A percentile compares a stretch with the other conserved stretches of the same genome.
These are phyloP conservation scores for Fusarium coffeatum DNA, from an alignment of 2,329 filamentous ascomycete genomes.

Conservation along the genomic window DNA sequence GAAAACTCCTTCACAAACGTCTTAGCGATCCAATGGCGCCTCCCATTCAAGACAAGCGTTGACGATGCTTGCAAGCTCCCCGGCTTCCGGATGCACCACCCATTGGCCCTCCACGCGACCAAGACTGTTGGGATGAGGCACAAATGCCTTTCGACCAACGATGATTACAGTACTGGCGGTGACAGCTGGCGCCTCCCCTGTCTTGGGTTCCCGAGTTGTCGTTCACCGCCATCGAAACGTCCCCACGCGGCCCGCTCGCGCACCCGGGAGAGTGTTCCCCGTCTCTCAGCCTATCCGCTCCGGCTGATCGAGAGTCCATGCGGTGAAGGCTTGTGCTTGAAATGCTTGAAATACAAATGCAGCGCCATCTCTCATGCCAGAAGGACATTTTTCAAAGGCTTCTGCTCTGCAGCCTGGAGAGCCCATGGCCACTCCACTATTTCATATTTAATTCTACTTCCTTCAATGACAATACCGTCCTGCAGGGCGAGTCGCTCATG, in stretches of 20 bases:
- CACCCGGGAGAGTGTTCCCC: conserved; percentile 33
- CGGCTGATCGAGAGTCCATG: conserved; percentile 32
- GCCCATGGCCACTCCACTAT: conserved; percentile 40
- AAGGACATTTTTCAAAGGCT: conserved; percentile 33
- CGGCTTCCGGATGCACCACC: conserved; percentile 41
- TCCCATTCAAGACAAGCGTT: conserved; percentile 38
- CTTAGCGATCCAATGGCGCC: conserved; percentile 42
- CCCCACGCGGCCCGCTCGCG: conserved; percentile 46
- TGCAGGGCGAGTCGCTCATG: conserved; percentile 45
- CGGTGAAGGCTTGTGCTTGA: conserved; percentile 33
- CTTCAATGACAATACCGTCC: conserved; percentile 47
- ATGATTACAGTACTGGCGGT: conserved; percentile 45
- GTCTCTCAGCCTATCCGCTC: conserved; percentile 34
- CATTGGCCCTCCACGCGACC: conserved; percentile 40
- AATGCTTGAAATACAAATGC: conserved; percentile 43
- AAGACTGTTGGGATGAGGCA: conserved; percentile 27
- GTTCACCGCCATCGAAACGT: conserved; percentile 45
- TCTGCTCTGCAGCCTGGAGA: conserved; percentile 43
- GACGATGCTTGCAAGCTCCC: conserved; percentile 37
- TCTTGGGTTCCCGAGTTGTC: conserved; percentile 32
- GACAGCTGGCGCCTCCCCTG: conserved; percentile 44
- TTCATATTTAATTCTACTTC: conserved; percentile 17
- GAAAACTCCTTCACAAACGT: conserved; percentile 17
- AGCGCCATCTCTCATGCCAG: conserved; percentile 33
- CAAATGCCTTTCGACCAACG: conserved; percentile 33